A percentile compares a stretch with the other conserved stretches of the same genome.
These are phyloP conservation scores for Pyrenula massariospora DNA, from an alignment of 495 filamentous ascomycete species.

Conservation along the genomic window DNA sequence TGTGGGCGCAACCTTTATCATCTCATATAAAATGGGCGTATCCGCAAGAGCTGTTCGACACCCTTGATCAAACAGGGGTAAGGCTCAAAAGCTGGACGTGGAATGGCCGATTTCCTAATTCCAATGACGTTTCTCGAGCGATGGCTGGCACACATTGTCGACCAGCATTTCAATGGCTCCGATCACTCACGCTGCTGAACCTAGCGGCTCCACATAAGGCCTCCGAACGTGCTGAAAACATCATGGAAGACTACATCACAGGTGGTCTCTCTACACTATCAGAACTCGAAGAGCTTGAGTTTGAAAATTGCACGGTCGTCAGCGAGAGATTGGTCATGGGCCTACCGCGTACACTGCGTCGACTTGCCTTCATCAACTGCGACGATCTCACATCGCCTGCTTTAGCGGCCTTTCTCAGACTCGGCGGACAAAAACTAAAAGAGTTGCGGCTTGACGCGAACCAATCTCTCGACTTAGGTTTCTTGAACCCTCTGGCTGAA, in stretches of 20 bases:
- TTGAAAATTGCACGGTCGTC: constrained; percentile 55
- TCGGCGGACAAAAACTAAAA: constrained; percentile 48
- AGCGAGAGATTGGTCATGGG: constrained; percentile 45
- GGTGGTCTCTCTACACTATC: constrained; percentile 47
- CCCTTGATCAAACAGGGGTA: constrained; percentile 32
- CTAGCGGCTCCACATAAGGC: constrained; percentile 31
- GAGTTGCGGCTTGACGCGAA: constrained; percentile 65
- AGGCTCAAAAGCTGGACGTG: constrained; percentile 63
- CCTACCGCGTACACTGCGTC: constrained; percentile 50
- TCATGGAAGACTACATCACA: constrained; percentile 35
- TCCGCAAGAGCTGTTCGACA: constrained; percentile 43
- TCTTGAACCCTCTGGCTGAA: constrained; percentile 45
- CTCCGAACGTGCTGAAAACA: constrained; percentile 5
- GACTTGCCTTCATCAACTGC: constrained; percentile 64
- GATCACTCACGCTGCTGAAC: constrained; percentile 52
- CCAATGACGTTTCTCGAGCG: constrained; percentile 30
- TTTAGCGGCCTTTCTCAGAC: constrained; percentile 46
- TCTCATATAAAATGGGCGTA: constrained; percentile 46
- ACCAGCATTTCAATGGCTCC: constrained; percentile 46
- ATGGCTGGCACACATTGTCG: constrained; percentile 43
- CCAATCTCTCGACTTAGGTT: constrained; percentile 59
- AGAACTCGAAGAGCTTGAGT: constrained; percentile 46
- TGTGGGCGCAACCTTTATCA: constrained; percentile 3
- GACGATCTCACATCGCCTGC: constrained; percentile 48
- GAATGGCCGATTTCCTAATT: constrained; percentile 54